phyloP scores from a whole-genome alignment of 2,329 filamentous ascomycete genomes.

The Plectosphaerella plurivora region DNA sequence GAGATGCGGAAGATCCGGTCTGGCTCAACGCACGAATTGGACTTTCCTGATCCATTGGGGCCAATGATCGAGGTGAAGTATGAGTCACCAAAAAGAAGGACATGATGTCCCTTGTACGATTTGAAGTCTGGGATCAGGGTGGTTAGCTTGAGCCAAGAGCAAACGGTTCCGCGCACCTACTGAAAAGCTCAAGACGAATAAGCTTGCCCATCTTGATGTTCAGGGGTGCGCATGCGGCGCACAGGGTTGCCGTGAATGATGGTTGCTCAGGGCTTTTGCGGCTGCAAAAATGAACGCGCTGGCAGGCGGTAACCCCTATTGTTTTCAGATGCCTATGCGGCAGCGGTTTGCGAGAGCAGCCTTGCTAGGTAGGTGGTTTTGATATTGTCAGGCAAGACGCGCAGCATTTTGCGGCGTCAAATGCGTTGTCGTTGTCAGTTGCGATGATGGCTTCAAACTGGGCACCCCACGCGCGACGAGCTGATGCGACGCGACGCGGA shows the following conservation, averaged over 20 bases:
- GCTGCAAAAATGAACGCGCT: too few relatives aligned
- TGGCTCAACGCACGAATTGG: constrained; percentile 70
- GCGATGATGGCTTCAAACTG: not conserved
- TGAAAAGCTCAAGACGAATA: constrained; percentile 89
- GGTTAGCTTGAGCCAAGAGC: constrained; percentile 24
- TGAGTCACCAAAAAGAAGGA: constrained; percentile 89
- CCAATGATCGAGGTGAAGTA: constrained; percentile 99
- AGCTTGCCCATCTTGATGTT: constrained; percentile 82
- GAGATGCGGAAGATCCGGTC: not conserved
- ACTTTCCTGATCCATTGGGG: constrained; percentile 98
- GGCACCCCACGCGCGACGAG: constrained; percentile 3
- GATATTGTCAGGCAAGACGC: too few relatives aligned
- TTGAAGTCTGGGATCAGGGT: constrained; percentile 68
- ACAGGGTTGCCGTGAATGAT: too few relatives aligned
- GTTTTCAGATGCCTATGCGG: too few relatives aligned
- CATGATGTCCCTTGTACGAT: constrained; percentile 97
- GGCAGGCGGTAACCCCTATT: too few relatives aligned
- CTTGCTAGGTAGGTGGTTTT: too few relatives aligned
- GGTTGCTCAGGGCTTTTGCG: too few relatives aligned
- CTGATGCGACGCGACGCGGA: not conserved
- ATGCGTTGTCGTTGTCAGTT: not conserved
- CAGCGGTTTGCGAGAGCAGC: too few relatives aligned
- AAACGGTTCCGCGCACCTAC: constrained; percentile 34
- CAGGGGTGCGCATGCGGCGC: not conserved
- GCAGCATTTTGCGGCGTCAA: constrained; percentile 2